Percentiles rank a stretch among this genome's conserved stretches.
These are phyloP conservation scores for Escallonia herrerae DNA, from an alignment of 129 eudicot species.

Conservation along the genomic window DNA sequence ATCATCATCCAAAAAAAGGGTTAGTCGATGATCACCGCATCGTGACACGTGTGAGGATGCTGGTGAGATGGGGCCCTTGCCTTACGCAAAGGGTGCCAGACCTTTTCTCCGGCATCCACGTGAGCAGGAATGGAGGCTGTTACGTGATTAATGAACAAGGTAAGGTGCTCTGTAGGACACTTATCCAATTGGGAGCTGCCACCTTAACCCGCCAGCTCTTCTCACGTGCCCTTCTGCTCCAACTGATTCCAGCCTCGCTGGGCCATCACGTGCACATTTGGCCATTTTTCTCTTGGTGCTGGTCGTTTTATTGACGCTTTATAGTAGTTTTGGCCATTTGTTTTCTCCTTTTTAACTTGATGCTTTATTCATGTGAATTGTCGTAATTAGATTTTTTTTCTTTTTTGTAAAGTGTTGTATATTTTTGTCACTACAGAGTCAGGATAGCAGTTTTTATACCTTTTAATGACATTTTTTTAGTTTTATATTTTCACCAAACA, in stretches of 20 bases:
- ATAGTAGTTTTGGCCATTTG: not conserved
- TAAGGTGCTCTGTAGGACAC: not conserved
- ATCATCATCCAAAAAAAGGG: no score
- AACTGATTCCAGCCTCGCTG: slow-evolving; percentile 6
- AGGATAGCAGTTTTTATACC: no score
- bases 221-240: slow-evolving; percentile 7
- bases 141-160: slow-evolving; percentile 6
- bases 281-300: not conserved
- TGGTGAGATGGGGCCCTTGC: no score
- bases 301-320: not conserved
- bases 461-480: no score
- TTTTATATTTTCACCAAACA: no score
- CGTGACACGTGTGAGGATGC: slow-evolving; percentile 47
- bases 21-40: slow-evolving; percentile 23
- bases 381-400: no score
- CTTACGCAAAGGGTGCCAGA: no score
- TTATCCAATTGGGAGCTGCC: not conserved
- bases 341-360: not conserved
- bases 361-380: no score
- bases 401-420: no score
- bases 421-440: no score
- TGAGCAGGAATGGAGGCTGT: slow-evolving; percentile 29
- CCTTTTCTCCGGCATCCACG: slow-evolving; percentile 31
- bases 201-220: slow-evolving; percentile 2
- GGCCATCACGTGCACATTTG: slow-evolving; percentile 2